Evolutionary conservation across 179 eudicot species (phyloP).

Genomic region (Patellifolia procumbens): DNA sequence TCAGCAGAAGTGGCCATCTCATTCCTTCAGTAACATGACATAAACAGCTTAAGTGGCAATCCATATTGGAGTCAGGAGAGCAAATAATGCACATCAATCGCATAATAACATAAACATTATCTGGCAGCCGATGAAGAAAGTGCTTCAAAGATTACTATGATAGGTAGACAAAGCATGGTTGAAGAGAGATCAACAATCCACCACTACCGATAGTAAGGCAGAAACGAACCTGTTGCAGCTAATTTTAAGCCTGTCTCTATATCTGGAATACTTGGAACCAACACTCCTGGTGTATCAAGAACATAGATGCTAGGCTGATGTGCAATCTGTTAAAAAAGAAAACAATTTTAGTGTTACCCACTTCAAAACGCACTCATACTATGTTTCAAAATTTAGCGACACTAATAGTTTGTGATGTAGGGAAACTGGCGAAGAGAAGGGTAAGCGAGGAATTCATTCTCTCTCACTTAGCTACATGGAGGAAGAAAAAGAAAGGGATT

Average conservation of each 20-base stretch:
- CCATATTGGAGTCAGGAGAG: background rate
- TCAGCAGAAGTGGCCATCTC: too few species aligned
- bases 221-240: conserved; percentile 69
- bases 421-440: too few species aligned
- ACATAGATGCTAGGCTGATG: conserved; percentile 96
- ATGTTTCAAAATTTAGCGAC: too few species aligned
- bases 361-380: background rate
- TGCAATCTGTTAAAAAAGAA: conserved; percentile 65
- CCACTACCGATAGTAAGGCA: conserved; percentile 13
- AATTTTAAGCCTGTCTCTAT: conserved; percentile 93
- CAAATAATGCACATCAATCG: background rate
- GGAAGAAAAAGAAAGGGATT: too few species aligned
- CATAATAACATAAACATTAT: background rate
- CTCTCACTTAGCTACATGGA: too few species aligned
- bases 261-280: conserved; percentile 88
- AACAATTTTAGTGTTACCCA: conserved; percentile 22
- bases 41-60: background rate
- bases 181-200: background rate
- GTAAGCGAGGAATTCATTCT: too few species aligned
- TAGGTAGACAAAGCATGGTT: background rate
- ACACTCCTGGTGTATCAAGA: conserved; percentile 96
- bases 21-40: background rate
- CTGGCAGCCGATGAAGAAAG: background rate
- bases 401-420: too few species aligned
- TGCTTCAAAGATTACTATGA: too few species aligned